Evolutionary conservation across 2,329 filamentous ascomycete species (phyloP).

Genomic region (Aspergillus sp.): DNA sequence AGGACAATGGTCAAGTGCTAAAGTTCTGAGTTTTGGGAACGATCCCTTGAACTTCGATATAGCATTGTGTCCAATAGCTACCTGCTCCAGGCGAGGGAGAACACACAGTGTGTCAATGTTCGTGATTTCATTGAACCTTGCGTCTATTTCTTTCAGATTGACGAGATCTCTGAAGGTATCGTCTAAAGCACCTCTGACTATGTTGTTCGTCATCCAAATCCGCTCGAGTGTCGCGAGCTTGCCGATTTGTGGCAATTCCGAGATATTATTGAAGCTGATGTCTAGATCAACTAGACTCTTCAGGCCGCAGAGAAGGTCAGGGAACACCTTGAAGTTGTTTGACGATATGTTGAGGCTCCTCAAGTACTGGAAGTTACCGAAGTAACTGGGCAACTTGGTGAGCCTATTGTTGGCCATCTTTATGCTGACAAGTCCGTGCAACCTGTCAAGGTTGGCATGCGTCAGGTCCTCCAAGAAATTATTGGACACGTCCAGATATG

Average conservation of each 20-base stretch:
- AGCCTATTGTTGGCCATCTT: slow-evolving; percentile 93
- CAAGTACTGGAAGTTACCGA: slow-evolving; percentile 75
- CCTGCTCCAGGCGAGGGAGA: slow-evolving; percentile 81
- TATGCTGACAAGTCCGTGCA: slow-evolving; percentile 79
- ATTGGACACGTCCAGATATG: slow-evolving; percentile 91
- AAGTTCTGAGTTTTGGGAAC: slow-evolving; percentile 79
- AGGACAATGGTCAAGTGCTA: slow-evolving; percentile 92
- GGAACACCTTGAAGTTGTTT: slow-evolving; percentile 84
- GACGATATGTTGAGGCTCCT: slow-evolving; percentile 89
- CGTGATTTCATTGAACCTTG: slow-evolving; percentile 87
- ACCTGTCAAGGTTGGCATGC: slow-evolving; percentile 74
- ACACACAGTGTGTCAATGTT: slow-evolving; percentile 85
- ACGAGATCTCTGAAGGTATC: slow-evolving; percentile 69
- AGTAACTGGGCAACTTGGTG: slow-evolving; percentile 75
- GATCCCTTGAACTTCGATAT: slow-evolving; percentile 86
- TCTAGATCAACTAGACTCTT: slow-evolving; percentile 87
- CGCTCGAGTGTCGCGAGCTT: slow-evolving; percentile 78
- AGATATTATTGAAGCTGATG: slow-evolving; percentile 93
- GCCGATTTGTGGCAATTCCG: slow-evolving; percentile 75
- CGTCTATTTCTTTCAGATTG: slow-evolving; percentile 84
- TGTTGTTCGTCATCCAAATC: slow-evolving; percentile 94
- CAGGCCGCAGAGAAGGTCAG: slow-evolving; percentile 79
- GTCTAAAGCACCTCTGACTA: slow-evolving; percentile 73
- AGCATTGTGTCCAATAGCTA: slow-evolving; percentile 88
- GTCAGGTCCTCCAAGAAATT: slow-evolving; percentile 87